A percentile compares a stretch with the other conserved stretches of the same genome.
Conservation (phyloP, 768 basidiomycete genomes). For the Naganishia onofrii region DNA sequence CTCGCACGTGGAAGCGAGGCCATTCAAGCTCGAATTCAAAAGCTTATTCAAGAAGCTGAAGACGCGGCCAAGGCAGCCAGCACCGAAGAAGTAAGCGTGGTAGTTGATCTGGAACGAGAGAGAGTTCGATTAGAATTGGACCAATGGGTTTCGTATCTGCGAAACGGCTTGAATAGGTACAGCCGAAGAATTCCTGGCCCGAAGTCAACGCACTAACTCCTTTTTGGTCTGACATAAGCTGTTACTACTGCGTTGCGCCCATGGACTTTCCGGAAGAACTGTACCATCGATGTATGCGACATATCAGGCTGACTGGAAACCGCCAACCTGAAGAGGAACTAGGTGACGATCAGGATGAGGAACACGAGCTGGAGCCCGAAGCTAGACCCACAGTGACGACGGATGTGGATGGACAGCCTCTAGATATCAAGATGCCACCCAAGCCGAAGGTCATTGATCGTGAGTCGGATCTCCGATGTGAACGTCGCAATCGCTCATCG, state of each 20-base stretch:
- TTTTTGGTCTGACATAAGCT: conserved; percentile 67
- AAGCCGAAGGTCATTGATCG: conserved; percentile 52
- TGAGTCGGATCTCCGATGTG: conserved; percentile 52
- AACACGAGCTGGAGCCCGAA: conserved; percentile 30
- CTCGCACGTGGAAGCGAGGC: conserved; percentile 26
- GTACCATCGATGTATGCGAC: conserved; percentile 88
- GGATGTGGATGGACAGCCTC: conserved; percentile 50
- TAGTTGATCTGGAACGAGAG: conserved; percentile 58
- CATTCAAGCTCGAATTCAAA: conserved; percentile 16
- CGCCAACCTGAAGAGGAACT: conserved; percentile 28
- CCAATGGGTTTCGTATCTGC: conserved; percentile 87
- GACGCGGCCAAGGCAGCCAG: conserved; percentile 53
- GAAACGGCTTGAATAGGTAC: conserved; percentile 61
- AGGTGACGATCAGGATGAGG: conserved; percentile 27
- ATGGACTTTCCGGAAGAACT: conserved; percentile 93
- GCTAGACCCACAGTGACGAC: background rate
- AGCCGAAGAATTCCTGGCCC: background rate
- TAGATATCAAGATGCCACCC: conserved; percentile 46
- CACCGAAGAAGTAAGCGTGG: background rate
- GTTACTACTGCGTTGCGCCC: conserved; percentile 95
- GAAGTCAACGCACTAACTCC: background rate
- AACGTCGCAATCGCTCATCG: conserved; percentile 8
- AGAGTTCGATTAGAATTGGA: conserved; percentile 81
- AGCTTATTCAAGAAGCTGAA: conserved; percentile 55
- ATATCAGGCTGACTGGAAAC: conserved; percentile 55